Evolutionary conservation across 2,329 filamentous ascomycete species (phyloP).

Genomic region (Alternaria panax): DNA sequence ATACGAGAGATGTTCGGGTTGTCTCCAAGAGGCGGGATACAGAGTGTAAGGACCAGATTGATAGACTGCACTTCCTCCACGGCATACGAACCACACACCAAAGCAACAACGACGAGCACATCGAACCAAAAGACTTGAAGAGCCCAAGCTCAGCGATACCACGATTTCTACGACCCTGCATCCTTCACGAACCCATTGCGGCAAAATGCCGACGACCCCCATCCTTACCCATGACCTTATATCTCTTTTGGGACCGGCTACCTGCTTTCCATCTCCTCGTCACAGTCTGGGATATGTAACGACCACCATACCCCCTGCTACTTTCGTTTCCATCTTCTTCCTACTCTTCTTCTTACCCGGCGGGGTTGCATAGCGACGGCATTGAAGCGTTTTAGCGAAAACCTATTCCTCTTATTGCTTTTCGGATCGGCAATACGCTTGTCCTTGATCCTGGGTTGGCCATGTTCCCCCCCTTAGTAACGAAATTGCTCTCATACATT

Average conservation of each 20-base stretch:
- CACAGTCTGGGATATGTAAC: background rate
- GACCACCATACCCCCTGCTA: background rate
- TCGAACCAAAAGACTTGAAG: conserved; percentile 42
- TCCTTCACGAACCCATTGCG: conserved; percentile 1
- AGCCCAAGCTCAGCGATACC: conserved; percentile 49
- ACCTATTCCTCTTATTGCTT: conserved; percentile 1
- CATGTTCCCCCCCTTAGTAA: background rate
- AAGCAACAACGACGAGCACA: conserved; percentile 1
- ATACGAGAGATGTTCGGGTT: conserved; percentile 54
- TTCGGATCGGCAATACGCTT: conserved; percentile 9
- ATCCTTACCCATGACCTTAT: background rate
- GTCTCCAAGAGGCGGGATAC: conserved; percentile 54
- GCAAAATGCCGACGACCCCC: background rate
- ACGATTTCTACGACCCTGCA: conserved; percentile 28
- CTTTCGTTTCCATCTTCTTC: conserved; percentile 20
- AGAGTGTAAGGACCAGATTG: conserved; percentile 19
- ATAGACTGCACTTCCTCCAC: background rate
- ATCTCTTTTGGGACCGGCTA: background rate
- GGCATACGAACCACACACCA: conserved; percentile 12
- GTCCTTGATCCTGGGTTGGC: conserved; percentile 6
- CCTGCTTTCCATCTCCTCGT: background rate
- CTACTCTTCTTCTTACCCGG: conserved; percentile 18
- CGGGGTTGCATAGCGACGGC: conserved; percentile 47
- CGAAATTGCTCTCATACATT: conserved; percentile 1
- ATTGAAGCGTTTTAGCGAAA: conserved; percentile 46